Conservation (phyloP, 2,329 filamentous ascomycete genomes). For the Hirsutella minnesotensis region DNA sequence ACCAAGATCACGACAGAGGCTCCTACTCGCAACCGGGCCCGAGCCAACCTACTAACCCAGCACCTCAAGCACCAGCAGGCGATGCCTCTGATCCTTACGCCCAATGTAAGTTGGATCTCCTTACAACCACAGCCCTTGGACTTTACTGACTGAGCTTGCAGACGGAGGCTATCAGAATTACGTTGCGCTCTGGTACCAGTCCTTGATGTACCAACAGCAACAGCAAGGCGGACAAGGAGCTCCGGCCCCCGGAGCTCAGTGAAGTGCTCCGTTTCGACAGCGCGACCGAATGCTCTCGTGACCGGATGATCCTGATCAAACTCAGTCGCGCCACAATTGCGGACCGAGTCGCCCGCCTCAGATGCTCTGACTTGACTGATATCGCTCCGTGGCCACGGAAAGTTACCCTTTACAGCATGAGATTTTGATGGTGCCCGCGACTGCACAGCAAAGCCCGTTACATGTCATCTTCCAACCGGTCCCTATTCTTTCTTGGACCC, state of each 20-base stretch:
- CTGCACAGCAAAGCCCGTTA: slow-evolving; percentile 16
- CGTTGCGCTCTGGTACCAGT: slow-evolving; percentile 70
- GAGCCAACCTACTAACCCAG: slow-evolving; percentile 28
- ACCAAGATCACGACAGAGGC: slow-evolving; percentile 43
- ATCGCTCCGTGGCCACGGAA: slow-evolving; percentile 14
- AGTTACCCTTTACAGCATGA: slow-evolving; percentile 12
- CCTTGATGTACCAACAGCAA: slow-evolving; percentile 35
- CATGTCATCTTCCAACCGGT: slow-evolving; percentile 3
- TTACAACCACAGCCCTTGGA: not conserved
- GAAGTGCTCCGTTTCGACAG: slow-evolving; percentile 10
- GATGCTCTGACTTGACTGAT: slow-evolving; percentile 23
- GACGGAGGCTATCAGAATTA: slow-evolving; percentile 77
- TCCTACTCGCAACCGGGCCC: slow-evolving; percentile 37
- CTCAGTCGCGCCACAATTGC: slow-evolving; percentile 6
- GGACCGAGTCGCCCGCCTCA: slow-evolving; percentile 9
- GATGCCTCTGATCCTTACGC: slow-evolving; percentile 60
- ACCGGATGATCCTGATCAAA: slow-evolving; percentile 22
- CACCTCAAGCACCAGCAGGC: slow-evolving; percentile 30
- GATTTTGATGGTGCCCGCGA: slow-evolving; percentile 17
- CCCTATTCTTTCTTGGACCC: slow-evolving; percentile 5
- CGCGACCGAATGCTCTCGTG: slow-evolving; percentile 12
- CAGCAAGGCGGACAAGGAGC: slow-evolving; percentile 25
- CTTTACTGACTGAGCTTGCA: slow-evolving; percentile 19
- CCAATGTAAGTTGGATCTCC: slow-evolving; percentile 47
- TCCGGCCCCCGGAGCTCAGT: slow-evolving; percentile 24